A percentile compares a stretch with the other conserved stretches of the same genome.
Evolutionary conservation across 163 green algal species (phyloP).

Genomic region (Scenedesmus sp.): DNA sequence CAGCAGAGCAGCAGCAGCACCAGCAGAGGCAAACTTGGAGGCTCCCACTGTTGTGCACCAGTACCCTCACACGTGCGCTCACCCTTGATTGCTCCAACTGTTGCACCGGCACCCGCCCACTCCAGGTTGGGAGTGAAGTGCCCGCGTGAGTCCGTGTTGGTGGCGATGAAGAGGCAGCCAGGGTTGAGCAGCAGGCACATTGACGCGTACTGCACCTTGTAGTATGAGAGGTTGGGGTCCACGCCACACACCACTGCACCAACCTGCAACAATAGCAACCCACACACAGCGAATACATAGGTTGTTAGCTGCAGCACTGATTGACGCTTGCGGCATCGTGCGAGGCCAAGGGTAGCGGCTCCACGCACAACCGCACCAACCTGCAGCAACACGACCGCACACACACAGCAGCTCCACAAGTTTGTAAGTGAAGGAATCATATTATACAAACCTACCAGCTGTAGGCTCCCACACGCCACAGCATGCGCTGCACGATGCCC

Average conservation of each 20-base stretch:
- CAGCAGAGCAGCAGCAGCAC: neutral
- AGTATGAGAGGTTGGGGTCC: constrained; percentile 65
- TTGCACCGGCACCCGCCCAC: constrained; percentile 91
- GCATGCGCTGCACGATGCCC: too few relatives aligned
- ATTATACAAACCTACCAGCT: too few relatives aligned
- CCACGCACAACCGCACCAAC: constrained; percentile 66
- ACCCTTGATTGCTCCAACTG: constrained; percentile 89
- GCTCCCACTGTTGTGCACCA: too few relatives aligned
- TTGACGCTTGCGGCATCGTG: too few relatives aligned
- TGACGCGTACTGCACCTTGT: constrained; percentile 64
- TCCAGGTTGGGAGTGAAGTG: constrained; percentile 70
- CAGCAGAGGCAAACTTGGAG: neutral
- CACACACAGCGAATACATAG: neutral
- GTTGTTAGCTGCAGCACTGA: too few relatives aligned
- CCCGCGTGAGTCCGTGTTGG: constrained; percentile 51
- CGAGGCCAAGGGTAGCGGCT: neutral
- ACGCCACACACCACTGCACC: constrained; percentile 69
- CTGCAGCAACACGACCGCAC: constrained; percentile 1
- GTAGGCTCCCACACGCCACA: too few relatives aligned
- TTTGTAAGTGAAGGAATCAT: too few relatives aligned
- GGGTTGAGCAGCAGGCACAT: constrained; percentile 58
- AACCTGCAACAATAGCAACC: constrained; percentile 47
- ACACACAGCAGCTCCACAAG: too few relatives aligned
- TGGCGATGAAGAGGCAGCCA: constrained; percentile 53
- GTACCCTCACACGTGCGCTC: neutral